phyloP scores from a whole-genome alignment of 2,329 filamentous ascomycete species.

The Penicillium brevicompactum region DNA sequence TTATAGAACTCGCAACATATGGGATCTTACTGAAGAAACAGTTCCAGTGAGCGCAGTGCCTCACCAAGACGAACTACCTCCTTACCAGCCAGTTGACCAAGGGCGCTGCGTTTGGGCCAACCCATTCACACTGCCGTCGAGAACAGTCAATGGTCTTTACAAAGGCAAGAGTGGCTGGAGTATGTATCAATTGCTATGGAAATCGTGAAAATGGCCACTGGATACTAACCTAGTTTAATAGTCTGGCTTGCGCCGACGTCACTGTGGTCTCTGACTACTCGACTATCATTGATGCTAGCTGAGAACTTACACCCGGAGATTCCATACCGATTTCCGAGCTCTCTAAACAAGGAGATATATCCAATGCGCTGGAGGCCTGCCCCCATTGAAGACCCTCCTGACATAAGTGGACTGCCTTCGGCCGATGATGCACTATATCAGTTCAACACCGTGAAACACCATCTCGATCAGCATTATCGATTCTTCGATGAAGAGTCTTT shows the following conservation, averaged over 20 bases:
- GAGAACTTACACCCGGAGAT: neutral
- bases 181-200: neutral
- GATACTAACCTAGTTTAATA: neutral
- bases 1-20: neutral
- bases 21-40: neutral
- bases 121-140: neutral
- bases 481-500: conserved; percentile 19
- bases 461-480: conserved; percentile 18
- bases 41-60: neutral
- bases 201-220: neutral
- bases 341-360: conserved; percentile 10
- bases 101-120: neutral
- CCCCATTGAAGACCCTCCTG: neutral
- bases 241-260: neutral
- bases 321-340: neutral
- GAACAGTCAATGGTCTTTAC: neutral
- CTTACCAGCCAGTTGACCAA: neutral
- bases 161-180: neutral
- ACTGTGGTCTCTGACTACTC: neutral
- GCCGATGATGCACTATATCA: conserved; percentile 19
- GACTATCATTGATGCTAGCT: neutral
- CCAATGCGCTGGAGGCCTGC: conserved; percentile 4
- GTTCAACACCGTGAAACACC: conserved; percentile 20
- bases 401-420: conserved; percentile 15
- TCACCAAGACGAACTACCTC: neutral